These are phyloP conservation scores for Selaginella moellendorffii DNA, from an alignment of 75 land plant species.

Conservation along the genomic window DNA sequence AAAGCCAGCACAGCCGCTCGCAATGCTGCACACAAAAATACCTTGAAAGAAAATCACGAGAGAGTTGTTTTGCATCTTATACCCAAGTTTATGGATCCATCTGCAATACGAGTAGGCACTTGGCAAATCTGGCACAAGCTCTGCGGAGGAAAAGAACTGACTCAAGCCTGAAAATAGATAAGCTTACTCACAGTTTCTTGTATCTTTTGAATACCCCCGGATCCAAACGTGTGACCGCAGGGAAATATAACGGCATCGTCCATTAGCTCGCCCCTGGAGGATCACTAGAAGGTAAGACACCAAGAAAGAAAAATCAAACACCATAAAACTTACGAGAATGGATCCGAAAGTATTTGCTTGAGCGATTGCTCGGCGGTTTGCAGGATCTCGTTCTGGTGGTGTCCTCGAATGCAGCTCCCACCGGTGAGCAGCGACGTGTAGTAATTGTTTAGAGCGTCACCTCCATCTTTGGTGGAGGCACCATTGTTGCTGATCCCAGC, in stretches of 20 bases:
- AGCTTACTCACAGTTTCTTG: conserved; percentile 28
- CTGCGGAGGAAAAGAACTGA: neutral
- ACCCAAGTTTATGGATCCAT: neutral
- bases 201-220: conserved; percentile 47
- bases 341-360: neutral
- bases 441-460: neutral
- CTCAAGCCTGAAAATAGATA: neutral
- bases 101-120: neutral
- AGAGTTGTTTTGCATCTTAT: neutral
- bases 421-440: neutral
- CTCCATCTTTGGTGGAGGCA: too few species aligned
- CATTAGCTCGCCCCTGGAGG: conserved; percentile 49
- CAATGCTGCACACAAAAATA: conserved; percentile 33
- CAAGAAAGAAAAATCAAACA: too few species aligned
- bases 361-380: neutral
- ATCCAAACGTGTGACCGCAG: conserved; percentile 84
- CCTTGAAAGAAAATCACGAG: neutral
- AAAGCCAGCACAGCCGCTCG: conserved; percentile 72
- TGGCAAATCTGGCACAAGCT: neutral
- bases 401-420: neutral
- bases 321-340: neutral
- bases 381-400: neutral
- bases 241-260: conserved; percentile 79
- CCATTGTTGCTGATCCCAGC: too few species aligned
- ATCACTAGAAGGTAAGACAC: too few species aligned